These are phyloP conservation scores for Pelargonium citronellum DNA, from an alignment of 441 rosid species.

Conservation along the genomic window DNA sequence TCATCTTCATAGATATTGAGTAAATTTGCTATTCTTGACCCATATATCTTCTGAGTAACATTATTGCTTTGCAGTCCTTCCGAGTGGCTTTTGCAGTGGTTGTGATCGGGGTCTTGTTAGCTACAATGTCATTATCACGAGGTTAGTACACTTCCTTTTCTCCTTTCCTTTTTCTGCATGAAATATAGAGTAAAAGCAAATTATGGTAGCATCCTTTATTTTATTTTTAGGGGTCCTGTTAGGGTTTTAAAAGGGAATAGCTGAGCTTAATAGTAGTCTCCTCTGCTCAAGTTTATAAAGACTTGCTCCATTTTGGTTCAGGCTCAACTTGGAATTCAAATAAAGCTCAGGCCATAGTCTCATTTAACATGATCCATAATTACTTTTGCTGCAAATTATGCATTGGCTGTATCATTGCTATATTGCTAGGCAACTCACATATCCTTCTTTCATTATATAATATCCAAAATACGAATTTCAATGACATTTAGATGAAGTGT, in stretches of 20 bases:
- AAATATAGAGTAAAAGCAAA: neutral
- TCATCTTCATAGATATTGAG: neutral
- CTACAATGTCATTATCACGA: slow-evolving; percentile 61
- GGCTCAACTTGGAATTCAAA: neutral
- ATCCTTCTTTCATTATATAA: neutral
- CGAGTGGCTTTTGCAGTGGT: slow-evolving; percentile 66
- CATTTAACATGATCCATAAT: neutral
- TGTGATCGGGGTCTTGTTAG: slow-evolving; percentile 55
- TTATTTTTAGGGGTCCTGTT: neutral
- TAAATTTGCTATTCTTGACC: neutral
- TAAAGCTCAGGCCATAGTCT: neutral
- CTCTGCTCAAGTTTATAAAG: neutral
- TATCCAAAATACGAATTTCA: neutral
- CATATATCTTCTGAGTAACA: slow-evolving; percentile 7
- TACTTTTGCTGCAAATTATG: neutral
- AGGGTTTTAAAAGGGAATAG: neutral
- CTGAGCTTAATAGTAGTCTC: neutral
- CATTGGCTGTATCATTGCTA: neutral
- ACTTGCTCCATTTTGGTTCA: neutral
- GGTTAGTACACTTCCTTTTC: slow-evolving; percentile 36
- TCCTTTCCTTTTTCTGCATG: neutral
- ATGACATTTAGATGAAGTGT: neutral
- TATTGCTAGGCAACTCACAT: neutral
- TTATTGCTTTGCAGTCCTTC: slow-evolving; percentile 53
- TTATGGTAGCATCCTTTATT: neutral